phyloP scores from a whole-genome alignment of 2,329 filamentous ascomycete species.

The Aspergillus latus region DNA sequence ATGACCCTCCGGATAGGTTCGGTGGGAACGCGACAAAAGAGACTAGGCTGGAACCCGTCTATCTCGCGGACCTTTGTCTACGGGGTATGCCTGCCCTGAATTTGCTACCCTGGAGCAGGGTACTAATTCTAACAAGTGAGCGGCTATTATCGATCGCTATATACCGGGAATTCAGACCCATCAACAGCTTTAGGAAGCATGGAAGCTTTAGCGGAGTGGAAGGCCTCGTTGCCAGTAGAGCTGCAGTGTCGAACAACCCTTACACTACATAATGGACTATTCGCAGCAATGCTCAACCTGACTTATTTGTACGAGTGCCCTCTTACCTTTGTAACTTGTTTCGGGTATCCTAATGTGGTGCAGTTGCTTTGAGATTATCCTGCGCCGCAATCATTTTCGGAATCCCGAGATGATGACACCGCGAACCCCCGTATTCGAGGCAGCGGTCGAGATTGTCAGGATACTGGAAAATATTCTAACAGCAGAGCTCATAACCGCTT shows the following conservation, averaged over 20 bases:
- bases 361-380: not conserved
- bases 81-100: not conserved
- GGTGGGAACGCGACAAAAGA: not conserved
- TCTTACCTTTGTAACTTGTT: not conserved
- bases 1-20: not conserved
- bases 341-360: not conserved
- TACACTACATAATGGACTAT: not conserved
- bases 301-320: not conserved
- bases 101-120: not conserved
- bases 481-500: slow-evolving; percentile 1
- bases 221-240: not conserved
- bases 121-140: not conserved
- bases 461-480: slow-evolving; percentile 11
- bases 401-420: slow-evolving; percentile 1
- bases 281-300: not conserved
- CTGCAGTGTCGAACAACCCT: not conserved
- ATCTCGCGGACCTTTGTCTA: not conserved
- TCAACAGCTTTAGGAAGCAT: not conserved
- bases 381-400: slow-evolving; percentile 1
- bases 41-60: not conserved
- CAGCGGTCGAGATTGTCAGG: slow-evolving; percentile 11
- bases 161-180: not conserved
- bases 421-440: slow-evolving; percentile 4
- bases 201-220: not conserved
- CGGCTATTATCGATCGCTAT: not conserved